Base-by-base conservation (phyloP, 805 yeast genomes). In the Barnettozyma populi region DNA sequence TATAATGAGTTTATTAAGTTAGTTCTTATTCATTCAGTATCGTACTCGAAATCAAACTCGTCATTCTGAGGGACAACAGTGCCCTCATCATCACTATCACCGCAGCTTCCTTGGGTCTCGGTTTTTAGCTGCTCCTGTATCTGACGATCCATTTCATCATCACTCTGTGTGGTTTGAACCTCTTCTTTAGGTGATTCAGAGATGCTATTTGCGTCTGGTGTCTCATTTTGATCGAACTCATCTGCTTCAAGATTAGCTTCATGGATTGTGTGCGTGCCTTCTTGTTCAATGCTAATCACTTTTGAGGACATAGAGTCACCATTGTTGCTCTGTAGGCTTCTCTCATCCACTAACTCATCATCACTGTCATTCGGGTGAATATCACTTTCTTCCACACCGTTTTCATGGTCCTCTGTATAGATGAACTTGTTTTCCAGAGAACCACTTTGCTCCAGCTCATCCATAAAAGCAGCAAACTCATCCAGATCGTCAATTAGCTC, bases 41-140 rank as follows among this genome's bases (percentile, higher is more conserved):
- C 79, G 54, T 58, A 63, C 21, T 62, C 67, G 37, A 62, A 63
- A 0, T 75, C 80, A 55, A 68, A 75, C 20, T 69, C 76, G 10
- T 66, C 69, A 19, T 50, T 57, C 21, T 50, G 59, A 27, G 48
- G 49, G 10, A n/a, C 43, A 14, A 29, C 48, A 14, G 71, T 76
- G 53, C 65, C 72, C 8, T 64, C 70, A n/a, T 61, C 46, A n/a
- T 43, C 49, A 24, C 41, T 54, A 3, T 46, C 56, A 10, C 41
- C 46, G 13, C 16, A 34, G 10, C n/a, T 27, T 10, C 13, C n/a
- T 2, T 19, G 39, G 18, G 36, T 36, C 35, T 50, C 52, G 16
- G 38, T n/a, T 18, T 41, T 2, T n/a, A 50, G 10, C n/a, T 50
- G 52, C 27, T 36, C 20, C 7, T 32, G 31, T 18, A 50, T 32